Evolutionary conservation across 2,329 filamentous ascomycete species (phyloP), one percentile per base, ranked within the genome.

Genomic region (Colletotrichum sp.): DNA sequence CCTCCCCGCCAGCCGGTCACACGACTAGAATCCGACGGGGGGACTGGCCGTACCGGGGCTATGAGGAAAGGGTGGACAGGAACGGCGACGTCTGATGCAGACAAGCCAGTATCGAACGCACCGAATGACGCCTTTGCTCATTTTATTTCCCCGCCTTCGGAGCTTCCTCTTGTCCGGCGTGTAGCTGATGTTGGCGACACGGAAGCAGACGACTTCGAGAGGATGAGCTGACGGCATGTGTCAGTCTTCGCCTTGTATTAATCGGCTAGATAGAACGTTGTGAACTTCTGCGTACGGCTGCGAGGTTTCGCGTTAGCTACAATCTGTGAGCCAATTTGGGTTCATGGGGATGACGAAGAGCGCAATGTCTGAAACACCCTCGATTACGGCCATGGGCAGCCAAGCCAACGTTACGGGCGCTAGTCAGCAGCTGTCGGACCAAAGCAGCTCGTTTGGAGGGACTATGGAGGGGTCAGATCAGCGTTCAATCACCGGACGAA

Each of bases 301-400:
- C 39, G 39, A 21, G 18, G 39, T 43, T 18, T 43, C 16, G 36
- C 36, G 36, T 43, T 43, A 4, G 10, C 36, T 18, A 18, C 16
- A 18, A n/a, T 9, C 24, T 21, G 34, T n/a, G 12, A 24, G 68
- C 48, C 52, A 34, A 24, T 72, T 43, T 66, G 61, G 68, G 68
- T 72, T 75, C 36, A 24, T 26, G 68, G 68, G 68, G 69, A 67
- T 75, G 72, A 75, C 72, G 68, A 72, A 67, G 68, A 63, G 52
- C 68, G 39, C 36, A 55, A 59, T 59, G 21, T 72, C 72, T 75
- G 72, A 72, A 75, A 75, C 72, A 57, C 55, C 61, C 30, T 67
- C 68, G 34, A 72, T 60, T 36, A 57, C 61, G 39, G 61, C 21
- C 61, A 61, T 70, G 43, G 55, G 59, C 71, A 65, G 71, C 71